These are phyloP conservation scores for Solanum megistacrolobum DNA, from an alignment of 257 asterid genomes.

Conservation along the genomic window DNA sequence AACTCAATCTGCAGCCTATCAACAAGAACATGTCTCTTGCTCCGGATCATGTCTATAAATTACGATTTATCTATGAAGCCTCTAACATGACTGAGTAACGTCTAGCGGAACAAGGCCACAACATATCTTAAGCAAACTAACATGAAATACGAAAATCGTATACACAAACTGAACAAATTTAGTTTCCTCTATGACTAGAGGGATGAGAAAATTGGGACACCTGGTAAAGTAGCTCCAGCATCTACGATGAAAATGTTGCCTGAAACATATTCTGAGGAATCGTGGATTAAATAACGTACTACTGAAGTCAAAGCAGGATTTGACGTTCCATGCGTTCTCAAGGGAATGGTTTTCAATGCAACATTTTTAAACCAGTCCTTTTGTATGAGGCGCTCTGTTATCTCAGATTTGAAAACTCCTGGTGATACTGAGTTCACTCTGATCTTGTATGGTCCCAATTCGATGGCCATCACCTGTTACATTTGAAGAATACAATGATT, in stretches of 20 bases:
- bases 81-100: neutral
- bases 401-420: slow-evolving; percentile 63
- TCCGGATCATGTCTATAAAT: neutral
- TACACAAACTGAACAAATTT: neutral
- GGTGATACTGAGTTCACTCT: slow-evolving; percentile 72
- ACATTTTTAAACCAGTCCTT: slow-evolving; percentile 50
- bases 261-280: slow-evolving; percentile 47
- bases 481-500: neutral
- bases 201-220: slow-evolving; percentile 58
- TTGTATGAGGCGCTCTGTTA: slow-evolving; percentile 42
- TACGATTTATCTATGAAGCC: neutral
- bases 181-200: slow-evolving; percentile 17
- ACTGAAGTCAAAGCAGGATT: slow-evolving; percentile 67
- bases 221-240: slow-evolving; percentile 52
- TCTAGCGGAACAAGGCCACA: neutral
- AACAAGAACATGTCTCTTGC: neutral
- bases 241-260: slow-evolving; percentile 56
- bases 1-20: neutral
- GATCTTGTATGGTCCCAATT: slow-evolving; percentile 47
- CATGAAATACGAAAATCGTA: neutral
- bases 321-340: slow-evolving; percentile 35
- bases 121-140: neutral
- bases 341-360: slow-evolving; percentile 37
- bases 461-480: slow-evolving; percentile 66
- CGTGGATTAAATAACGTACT: slow-evolving; percentile 52